phyloP scores from a whole-genome alignment of 208 protist species.

The Phytomonas sp. region DNA sequence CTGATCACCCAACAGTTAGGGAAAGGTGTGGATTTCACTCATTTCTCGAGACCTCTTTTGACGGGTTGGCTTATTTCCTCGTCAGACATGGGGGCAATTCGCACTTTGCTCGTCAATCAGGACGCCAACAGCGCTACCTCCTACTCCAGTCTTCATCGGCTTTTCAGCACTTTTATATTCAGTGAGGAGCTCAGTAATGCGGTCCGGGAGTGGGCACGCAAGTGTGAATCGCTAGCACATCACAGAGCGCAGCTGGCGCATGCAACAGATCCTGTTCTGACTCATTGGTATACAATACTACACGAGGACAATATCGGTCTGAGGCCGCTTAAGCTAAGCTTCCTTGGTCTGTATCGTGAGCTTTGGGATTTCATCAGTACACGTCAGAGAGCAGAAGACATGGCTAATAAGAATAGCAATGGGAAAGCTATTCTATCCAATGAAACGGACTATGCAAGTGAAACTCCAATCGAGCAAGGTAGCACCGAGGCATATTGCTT shows the following conservation, averaged over 20 bases:
- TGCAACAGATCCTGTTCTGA: not conserved
- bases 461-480: not conserved
- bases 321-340: not conserved
- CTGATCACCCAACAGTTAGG: not conserved
- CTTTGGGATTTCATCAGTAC: constrained; percentile 4
- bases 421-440: not conserved
- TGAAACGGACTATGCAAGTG: not conserved
- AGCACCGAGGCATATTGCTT: not conserved
- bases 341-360: not conserved
- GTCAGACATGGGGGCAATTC: not conserved
- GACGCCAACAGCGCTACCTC: not conserved
- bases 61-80: not conserved
- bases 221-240: not conserved
- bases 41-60: not conserved
- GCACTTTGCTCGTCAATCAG: not conserved
- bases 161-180: not conserved
- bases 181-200: not conserved
- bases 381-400: not conserved
- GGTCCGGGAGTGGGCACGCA: not conserved
- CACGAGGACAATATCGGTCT: constrained; percentile 12
- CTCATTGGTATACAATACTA: constrained; percentile 5
- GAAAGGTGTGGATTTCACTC: not conserved
- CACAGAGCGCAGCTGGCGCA: not conserved
- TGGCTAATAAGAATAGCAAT: not conserved
- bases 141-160: not conserved